phyloP scores from a whole-genome alignment of 768 basidiomycete genomes.

The Neoboletus brunneissimus region DNA sequence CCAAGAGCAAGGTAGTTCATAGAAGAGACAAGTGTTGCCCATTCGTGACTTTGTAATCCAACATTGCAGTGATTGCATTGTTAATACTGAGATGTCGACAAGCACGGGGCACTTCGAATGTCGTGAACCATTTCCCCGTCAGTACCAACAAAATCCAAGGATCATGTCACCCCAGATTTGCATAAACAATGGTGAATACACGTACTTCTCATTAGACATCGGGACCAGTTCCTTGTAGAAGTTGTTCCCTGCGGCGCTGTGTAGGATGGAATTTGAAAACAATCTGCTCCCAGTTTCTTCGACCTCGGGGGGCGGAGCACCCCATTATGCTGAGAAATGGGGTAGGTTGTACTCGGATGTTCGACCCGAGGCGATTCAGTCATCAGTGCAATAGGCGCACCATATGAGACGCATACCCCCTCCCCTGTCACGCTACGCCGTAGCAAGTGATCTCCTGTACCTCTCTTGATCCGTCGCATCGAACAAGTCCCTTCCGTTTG shows the following conservation, averaged over 20 bases:
- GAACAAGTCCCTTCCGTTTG: constrained; percentile 29
- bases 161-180: not conserved
- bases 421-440: constrained; percentile 49
- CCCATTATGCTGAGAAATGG: constrained; percentile 39
- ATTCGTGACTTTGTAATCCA: not conserved
- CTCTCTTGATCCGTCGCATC: constrained; percentile 16
- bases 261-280: constrained; percentile 50
- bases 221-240: constrained; percentile 44
- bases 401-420: constrained; percentile 59
- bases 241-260: constrained; percentile 41
- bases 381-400: constrained; percentile 63
- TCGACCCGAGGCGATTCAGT: constrained; percentile 43
- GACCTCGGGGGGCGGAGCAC: constrained; percentile 37
- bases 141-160: constrained; percentile 4
- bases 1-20: too few species aligned
- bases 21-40: too few species aligned
- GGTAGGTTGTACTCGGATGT: constrained; percentile 27
- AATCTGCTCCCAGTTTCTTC: constrained; percentile 35
- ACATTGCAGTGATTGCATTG: not conserved
- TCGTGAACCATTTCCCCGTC: not conserved
- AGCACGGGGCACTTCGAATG: not conserved
- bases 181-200: not conserved
- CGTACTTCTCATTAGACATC: constrained; percentile 45
- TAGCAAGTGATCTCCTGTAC: constrained; percentile 43
- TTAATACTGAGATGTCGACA: not conserved